Base-by-base conservation (phyloP, 805 yeast genomes). In the Teunomyces gatunensis region DNA sequence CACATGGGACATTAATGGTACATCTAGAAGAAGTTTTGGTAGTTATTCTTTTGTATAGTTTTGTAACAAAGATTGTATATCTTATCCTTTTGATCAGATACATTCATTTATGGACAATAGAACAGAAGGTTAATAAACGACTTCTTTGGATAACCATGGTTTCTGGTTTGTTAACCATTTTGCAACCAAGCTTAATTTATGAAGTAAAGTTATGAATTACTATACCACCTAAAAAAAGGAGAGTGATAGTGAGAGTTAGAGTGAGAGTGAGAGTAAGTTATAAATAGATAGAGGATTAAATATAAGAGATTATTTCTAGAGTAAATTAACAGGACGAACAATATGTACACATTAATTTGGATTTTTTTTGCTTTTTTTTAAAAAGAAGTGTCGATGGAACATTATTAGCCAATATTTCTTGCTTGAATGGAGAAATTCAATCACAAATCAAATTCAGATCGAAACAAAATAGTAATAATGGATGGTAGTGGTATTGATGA, bases 1-100 rank as follows among this genome's bases (percentile, higher is more conserved):
- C 40, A 73, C 75, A 53, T 87, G 92, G 90, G 80, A 78, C 37
- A 76, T 87, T 41, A 86, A 85, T 55, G 74, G 80, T 12, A 77
- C 83, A 77, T 78, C 80, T 27, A 71, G 88, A 57, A 68, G 85
- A 48, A 78, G 84, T 47, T 80, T 80, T 53, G 84, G 86, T 2
- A 74, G 83, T 46, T 80, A 71, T 54, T 77, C 73, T 47, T 65
- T 55, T 52, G 70, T 63, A 12, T 71, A 50, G 51, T 20, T 35
- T 36, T 18, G 21, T 34, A 34, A 34, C 18, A 12, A 15, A 5
- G 9, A 7, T 6, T 32, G 10, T 25, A 25, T 25, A 25, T 25
- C 27, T 25, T 25, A 9, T 25, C 11, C 6, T 32, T 13, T 32
- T 13, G 3, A 32, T 32, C 18, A 32, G 17, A 1, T 32, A 6